Percentiles rank a stretch among this genome's conserved stretches.
These are phyloP conservation scores for Saccharata proteae DNA, from an alignment of 2,329 filamentous ascomycete genomes.

Conservation along the genomic window DNA sequence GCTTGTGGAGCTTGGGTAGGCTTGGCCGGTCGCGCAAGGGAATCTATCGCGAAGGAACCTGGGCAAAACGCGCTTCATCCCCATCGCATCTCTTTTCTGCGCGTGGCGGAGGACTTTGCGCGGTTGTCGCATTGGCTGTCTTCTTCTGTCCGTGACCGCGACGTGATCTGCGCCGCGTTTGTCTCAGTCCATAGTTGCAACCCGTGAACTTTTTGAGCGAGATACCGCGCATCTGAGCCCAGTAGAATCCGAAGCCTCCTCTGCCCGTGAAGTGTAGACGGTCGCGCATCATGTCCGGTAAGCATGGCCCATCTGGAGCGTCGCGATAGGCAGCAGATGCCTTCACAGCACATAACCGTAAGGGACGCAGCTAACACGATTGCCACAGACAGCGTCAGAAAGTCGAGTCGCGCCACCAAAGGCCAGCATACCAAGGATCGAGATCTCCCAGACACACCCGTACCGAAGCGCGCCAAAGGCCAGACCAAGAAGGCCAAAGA, in stretches of 20 bases:
- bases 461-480: constrained; percentile 35
- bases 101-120: too few species aligned
- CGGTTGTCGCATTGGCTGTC: background rate
- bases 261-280: constrained; percentile 7
- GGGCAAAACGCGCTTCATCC: too few species aligned
- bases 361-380: constrained; percentile 15
- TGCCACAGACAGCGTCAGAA: constrained; percentile 64
- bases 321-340: too few species aligned
- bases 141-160: constrained; percentile 3
- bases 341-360: constrained; percentile 10
- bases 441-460: constrained; percentile 38
- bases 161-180: constrained; percentile 3
- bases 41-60: too few species aligned
- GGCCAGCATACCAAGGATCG: constrained; percentile 86
- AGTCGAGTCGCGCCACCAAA: constrained; percentile 92
- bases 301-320: constrained; percentile 28
- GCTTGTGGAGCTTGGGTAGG: too few species aligned
- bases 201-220: constrained; percentile 21
- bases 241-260: too few species aligned
- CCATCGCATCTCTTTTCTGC: too few species aligned
- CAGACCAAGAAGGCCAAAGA: constrained; percentile 31
- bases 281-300: constrained; percentile 45
- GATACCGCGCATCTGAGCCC: constrained; percentile 7
- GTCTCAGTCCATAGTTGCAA: constrained; percentile 9
- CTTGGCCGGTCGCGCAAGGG: too few species aligned